Conservation (phyloP, 768 basidiomycete genomes). For the Agaricus blazei region DNA sequence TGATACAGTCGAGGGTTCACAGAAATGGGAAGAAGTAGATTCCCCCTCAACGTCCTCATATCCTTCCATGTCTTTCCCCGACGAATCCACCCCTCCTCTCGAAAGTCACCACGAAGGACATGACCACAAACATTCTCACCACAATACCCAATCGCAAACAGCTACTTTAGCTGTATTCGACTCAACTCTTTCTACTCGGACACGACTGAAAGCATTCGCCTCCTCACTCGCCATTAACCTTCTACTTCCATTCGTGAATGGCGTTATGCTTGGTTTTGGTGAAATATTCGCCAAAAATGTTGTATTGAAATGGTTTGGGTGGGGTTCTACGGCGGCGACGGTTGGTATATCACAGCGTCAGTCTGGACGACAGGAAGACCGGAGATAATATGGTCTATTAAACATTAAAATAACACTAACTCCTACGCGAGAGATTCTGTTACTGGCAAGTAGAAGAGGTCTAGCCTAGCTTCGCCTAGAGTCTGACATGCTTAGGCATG, state of each 20-base stretch:
- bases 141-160: constrained; percentile 29
- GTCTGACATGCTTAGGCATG: constrained; percentile 66
- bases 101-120: constrained; percentile 10
- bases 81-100: constrained; percentile 49
- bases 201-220: constrained; percentile 62
- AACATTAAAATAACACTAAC: constrained; percentile 1
- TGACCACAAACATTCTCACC: constrained; percentile 6
- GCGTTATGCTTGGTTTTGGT: constrained; percentile 95
- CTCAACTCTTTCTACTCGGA: constrained; percentile 55
- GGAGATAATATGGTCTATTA: background rate
- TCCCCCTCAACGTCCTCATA: constrained; percentile 59
- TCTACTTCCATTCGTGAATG: constrained; percentile 84
- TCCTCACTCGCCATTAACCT: constrained; percentile 82
- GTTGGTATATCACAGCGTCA: constrained; percentile 18
- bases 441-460: background rate
- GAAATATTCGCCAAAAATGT: constrained; percentile 87
- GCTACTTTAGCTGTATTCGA: constrained; percentile 72
- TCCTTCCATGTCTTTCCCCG: constrained; percentile 78
- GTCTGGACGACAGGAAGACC: background rate
- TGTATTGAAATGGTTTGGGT: constrained; percentile 51
- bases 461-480: constrained; percentile 32
- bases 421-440: background rate
- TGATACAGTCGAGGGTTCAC: constrained; percentile 38
- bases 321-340: constrained; percentile 37
- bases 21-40: constrained; percentile 74